A percentile compares a stretch with the other conserved stretches of the same genome.
Conservation (phyloP, 192 early-diverging fungal genomes). For the Podila epicladia region DNA sequence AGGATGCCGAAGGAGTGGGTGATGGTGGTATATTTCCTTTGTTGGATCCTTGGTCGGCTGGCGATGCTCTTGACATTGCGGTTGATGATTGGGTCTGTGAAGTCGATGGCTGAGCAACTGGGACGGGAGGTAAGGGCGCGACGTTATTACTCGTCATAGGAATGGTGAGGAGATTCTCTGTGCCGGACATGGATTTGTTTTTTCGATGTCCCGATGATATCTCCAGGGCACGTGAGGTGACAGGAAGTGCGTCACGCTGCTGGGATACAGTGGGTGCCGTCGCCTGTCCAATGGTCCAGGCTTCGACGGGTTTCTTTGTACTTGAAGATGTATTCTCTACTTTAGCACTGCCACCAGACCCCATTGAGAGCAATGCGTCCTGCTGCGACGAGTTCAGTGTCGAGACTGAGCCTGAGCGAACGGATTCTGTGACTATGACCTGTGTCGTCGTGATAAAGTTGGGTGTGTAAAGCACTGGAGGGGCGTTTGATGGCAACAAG, state of each 20-base stretch:
- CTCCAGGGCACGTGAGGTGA: slow-evolving; percentile 24
- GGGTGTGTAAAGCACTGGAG: not conserved
- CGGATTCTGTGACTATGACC: slow-evolving; percentile 5
- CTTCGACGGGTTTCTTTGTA: slow-evolving; percentile 24
- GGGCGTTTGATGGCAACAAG: slow-evolving; percentile 22
- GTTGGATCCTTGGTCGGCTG: not conserved
- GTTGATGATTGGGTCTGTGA: not conserved
- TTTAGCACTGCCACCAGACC: not conserved
- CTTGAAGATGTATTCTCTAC: not conserved
- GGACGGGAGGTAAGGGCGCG: not conserved
- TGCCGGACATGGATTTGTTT: not conserved
- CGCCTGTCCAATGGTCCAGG: slow-evolving; percentile 38
- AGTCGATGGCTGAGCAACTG: not conserved
- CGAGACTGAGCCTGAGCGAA: not conserved
- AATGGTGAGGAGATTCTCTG: not conserved
- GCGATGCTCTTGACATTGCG: not conserved
- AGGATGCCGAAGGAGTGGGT: not conserved
- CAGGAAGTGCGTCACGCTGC: slow-evolving; percentile 38
- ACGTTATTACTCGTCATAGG: not conserved
- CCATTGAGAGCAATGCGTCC: not conserved
- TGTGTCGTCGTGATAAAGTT: slow-evolving; percentile 13
- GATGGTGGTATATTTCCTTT: slow-evolving; percentile 4
- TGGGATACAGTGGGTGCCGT: slow-evolving; percentile 3
- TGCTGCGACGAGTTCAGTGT: not conserved
- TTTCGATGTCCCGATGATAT: slow-evolving; percentile 7